Evolutionary conservation across 2,329 filamentous ascomycete species (phyloP).

Genomic region (Botryotinia calthae): DNA sequence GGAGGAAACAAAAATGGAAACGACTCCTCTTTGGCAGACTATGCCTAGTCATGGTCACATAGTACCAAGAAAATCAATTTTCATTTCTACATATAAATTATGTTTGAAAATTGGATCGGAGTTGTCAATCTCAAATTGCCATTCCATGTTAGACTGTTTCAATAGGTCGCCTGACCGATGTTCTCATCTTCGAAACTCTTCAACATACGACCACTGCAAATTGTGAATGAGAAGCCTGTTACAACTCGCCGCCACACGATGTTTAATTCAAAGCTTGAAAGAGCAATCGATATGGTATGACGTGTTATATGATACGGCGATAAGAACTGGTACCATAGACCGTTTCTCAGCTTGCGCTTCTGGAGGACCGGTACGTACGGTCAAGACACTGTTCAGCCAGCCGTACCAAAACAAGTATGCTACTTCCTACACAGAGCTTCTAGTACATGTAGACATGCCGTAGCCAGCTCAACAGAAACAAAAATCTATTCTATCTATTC

Average conservation of each 20-base stretch:
- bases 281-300: background rate
- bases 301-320: background rate
- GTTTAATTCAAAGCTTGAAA: background rate
- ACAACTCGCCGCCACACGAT: background rate
- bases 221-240: background rate
- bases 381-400: background rate
- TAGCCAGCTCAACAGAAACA: background rate
- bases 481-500: too few relatives aligned
- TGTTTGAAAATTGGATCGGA: background rate
- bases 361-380: background rate
- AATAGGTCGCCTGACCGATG: background rate
- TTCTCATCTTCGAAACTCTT: background rate
- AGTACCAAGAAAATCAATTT: background rate
- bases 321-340: background rate
- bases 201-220: background rate
- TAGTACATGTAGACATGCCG: too few relatives aligned
- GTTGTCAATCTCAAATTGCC: background rate
- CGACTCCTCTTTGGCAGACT: background rate
- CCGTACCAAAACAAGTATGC: background rate
- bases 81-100: background rate
- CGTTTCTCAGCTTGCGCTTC: background rate
- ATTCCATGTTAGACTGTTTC: background rate
- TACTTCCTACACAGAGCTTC: background rate
- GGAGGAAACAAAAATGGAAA: background rate
- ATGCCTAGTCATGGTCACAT: background rate